Conservation (phyloP, 2,329 filamentous ascomycete species). For the Colletotrichum lentis region DNA sequence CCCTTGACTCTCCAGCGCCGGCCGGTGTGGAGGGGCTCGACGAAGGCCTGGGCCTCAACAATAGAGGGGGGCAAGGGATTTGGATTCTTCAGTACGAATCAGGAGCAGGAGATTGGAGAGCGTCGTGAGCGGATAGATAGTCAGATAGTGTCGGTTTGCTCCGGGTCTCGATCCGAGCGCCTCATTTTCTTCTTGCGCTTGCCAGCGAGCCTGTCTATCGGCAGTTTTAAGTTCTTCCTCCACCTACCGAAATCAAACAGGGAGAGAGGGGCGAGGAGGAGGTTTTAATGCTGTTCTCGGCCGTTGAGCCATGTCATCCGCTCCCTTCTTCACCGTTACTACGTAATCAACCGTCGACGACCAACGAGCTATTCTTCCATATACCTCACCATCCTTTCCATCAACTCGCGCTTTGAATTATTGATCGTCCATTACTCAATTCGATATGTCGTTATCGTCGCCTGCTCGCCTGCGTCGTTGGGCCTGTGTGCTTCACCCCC, state of each 20-base stretch:
- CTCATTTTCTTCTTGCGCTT: no score
- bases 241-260: neutral
- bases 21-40: neutral
- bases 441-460: neutral
- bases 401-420: neutral
- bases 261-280: neutral
- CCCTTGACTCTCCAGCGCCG: neutral
- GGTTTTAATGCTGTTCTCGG: neutral
- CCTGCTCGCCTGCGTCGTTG: neutral
- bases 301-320: neutral
- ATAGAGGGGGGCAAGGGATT: neutral
- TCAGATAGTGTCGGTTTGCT: neutral
- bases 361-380: neutral
- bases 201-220: neutral
- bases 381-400: neutral
- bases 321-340: neutral
- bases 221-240: neutral
- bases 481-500: neutral
- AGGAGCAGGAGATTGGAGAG: neutral
- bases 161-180: neutral
- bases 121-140: neutral
- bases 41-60: neutral
- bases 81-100: no score
- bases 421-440: no score
- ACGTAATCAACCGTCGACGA: no score